Conservation (phyloP, 768 basidiomycete species). For the Boletus sp. region DNA sequence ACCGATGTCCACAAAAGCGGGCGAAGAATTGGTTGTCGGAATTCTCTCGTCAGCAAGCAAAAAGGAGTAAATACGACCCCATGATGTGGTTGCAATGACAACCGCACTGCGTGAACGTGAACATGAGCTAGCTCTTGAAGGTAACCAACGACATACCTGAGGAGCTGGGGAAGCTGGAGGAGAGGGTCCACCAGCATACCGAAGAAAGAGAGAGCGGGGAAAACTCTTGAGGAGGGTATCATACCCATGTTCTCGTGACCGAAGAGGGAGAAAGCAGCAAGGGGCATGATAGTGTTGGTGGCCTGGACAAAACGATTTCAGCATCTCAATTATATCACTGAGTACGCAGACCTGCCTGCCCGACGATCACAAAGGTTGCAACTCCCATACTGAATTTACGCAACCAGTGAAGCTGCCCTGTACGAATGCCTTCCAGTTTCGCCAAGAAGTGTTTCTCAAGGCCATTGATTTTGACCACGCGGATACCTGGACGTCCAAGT, state of each 20-base stretch:
- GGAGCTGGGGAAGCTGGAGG: conserved; percentile 27
- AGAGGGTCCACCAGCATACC: conserved; percentile 32
- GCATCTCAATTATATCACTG: background rate
- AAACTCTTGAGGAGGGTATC: conserved; percentile 19
- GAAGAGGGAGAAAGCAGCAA: conserved; percentile 31
- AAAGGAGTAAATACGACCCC: conserved; percentile 29
- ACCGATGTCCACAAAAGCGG: conserved; percentile 7
- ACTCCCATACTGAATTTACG: conserved; percentile 23
- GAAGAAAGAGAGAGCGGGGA: conserved; percentile 31
- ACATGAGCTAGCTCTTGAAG: background rate
- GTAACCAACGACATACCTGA: conserved; percentile 17
- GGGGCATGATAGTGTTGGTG: conserved; percentile 30
- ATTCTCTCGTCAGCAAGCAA: conserved; percentile 26
- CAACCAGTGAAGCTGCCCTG: conserved; percentile 24
- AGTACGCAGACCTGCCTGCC: conserved; percentile 13
- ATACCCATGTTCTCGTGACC: conserved; percentile 26
- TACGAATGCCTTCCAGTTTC: conserved; percentile 23
- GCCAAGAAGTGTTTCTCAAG: conserved; percentile 23
- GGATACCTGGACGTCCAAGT: conserved; percentile 15
- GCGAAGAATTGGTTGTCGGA: background rate
- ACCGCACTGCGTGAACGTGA: conserved; percentile 14
- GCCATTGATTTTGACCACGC: conserved; percentile 28
- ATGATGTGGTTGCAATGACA: conserved; percentile 25
- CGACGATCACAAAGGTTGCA: conserved; percentile 25
- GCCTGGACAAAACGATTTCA: conserved; percentile 12